phyloP scores from a whole-genome alignment of 1,139 yeast genomes.

The Geotrichum restrictum region DNA sequence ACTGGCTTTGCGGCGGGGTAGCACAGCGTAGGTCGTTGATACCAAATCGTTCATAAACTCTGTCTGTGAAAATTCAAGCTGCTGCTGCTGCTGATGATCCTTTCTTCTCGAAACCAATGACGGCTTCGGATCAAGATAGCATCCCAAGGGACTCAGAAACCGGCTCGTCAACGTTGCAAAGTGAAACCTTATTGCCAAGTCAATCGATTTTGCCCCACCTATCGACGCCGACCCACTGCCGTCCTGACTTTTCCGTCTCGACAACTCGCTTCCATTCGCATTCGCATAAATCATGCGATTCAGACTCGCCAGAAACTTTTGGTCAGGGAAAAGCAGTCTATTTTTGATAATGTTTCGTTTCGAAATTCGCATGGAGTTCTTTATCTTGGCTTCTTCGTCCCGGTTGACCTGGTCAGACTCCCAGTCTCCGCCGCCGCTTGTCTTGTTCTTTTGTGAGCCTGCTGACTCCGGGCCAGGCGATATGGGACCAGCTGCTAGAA shows the following conservation, averaged over 20 bases:
- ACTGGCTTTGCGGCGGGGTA: neutral
- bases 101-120: neutral
- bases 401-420: conserved; percentile 6
- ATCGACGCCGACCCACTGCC: no score
- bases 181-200: conserved; percentile 26
- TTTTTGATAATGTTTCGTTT: conserved; percentile 21
- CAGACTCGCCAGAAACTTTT: conserved; percentile 23
- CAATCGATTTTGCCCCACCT: conserved; percentile 19
- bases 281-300: conserved; percentile 15
- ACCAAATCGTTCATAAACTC: conserved; percentile 7
- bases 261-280: conserved; percentile 5
- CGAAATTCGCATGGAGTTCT: conserved; percentile 10
- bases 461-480: neutral
- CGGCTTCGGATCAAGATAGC: conserved; percentile 8
- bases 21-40: neutral
- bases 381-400: conserved; percentile 15
- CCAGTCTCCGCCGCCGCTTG: neutral
- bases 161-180: conserved; percentile 30
- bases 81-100: neutral
- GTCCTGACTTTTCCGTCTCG: neutral
- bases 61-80: conserved; percentile 6
- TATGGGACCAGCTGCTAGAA: conserved; percentile 7
- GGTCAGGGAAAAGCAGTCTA: conserved; percentile 26
- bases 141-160: conserved; percentile 27
- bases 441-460: neutral